Evolutionary conservation across 1,139 yeast genomes (phyloP), one percentile per base, ranked within the genome.

Genomic region (Protomyces pachydermus): DNA sequence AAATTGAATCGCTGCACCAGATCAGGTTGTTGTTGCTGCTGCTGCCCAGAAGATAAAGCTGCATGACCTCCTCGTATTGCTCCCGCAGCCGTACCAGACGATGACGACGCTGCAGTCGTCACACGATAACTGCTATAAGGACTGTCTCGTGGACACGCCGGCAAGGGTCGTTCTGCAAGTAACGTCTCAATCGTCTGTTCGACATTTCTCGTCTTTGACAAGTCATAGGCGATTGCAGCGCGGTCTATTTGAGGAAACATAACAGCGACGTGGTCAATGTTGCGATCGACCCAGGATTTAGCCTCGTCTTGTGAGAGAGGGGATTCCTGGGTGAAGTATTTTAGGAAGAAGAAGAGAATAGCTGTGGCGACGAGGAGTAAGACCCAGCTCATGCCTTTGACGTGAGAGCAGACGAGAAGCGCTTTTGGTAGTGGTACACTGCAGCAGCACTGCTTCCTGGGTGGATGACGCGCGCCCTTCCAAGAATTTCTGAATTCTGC

Each of bases 151-250:
- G 66, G 65, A 23, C 65, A 65, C 34, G 25, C 10, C 18, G 67
- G 64, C 46, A 65, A 20, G 10, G 38, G 16, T 14, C 48, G 56
- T 6, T 56, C 58, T 10, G 62, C 32, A 20, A 66, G 56, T 5
- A 66, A 37, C 38, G 58, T 66, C 18, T 66, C 68, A 23, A 58
- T 66, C 1, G 68, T 66, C 8, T 42, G 35, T 35, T 66, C 68
- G 53, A 61, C 68, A 20, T 60, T 61, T 6, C 61, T 38, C 16
- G 62, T 57, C 20, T 57, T 56, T 20, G 55, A 51, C 52, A 66
- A 60, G 20, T 65, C 68, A 53, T 62, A 66, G 20, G 65, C 68
- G 56, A 66, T 57, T 3, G 66, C 60, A 16, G 39, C n/a, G 16
- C 45, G 53, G 38, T 58, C 56, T 20, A 54, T 34, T 51, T 55